phyloP scores from a whole-genome alignment of 345 rosid species.

The Populus euphratica region DNA sequence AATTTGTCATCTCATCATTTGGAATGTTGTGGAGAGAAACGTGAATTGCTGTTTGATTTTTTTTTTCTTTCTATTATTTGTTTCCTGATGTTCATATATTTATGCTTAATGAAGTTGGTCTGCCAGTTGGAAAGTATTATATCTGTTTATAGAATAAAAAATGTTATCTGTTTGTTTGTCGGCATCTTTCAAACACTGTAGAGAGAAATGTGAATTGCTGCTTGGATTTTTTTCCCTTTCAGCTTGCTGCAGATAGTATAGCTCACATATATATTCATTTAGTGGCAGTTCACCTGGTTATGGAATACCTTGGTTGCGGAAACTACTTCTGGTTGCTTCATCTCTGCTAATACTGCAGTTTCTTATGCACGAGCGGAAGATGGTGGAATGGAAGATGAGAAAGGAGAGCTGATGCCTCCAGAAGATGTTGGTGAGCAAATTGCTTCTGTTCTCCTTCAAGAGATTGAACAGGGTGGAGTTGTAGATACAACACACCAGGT shows the following conservation, averaged over 20 bases:
- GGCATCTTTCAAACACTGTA: background rate
- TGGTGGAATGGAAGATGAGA: constrained; percentile 53
- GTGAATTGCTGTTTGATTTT: background rate
- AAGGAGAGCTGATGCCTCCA: constrained; percentile 54
- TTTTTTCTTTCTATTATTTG: background rate
- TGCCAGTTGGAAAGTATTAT: no score
- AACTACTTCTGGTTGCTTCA: constrained; percentile 78
- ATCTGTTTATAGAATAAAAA: no score
- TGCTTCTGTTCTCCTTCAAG: constrained; percentile 80
- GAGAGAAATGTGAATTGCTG: background rate
- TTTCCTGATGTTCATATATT: background rate
- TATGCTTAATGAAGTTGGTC: no score
- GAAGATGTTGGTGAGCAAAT: constrained; percentile 73
- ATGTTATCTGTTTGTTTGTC: no score
- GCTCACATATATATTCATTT: constrained; percentile 14
- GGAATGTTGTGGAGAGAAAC: background rate
- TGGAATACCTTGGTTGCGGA: constrained; percentile 91
- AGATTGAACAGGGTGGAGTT: constrained; percentile 92
- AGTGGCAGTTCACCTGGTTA: constrained; percentile 82
- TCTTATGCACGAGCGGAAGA: constrained; percentile 45
- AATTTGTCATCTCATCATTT: background rate
- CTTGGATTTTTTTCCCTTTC: background rate
- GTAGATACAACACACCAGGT: constrained; percentile 96
- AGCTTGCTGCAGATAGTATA: background rate
- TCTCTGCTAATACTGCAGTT: constrained; percentile 71